Base-by-base conservation (phyloP, 2,329 filamentous ascomycete genomes). In the Fusarium nygamai region DNA sequence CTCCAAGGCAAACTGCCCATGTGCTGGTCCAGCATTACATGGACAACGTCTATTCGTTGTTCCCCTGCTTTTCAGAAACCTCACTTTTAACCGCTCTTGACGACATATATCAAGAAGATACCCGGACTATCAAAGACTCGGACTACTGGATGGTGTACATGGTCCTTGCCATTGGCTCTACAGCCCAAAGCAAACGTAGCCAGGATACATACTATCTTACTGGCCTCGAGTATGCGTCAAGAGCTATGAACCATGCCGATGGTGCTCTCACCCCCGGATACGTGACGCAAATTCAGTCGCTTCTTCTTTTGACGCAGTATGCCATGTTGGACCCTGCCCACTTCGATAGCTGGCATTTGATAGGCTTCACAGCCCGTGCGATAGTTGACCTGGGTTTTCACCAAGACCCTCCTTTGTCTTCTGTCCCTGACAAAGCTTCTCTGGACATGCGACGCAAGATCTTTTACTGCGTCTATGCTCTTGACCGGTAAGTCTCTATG, bases 291-390 rank as follows among this genome's bases (percentile, higher is more conserved):
- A 94, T 98, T 22, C 95, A 98, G 81, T 95, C 95, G 1, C 87
- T 98, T 29, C 84, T 98, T 6, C 86, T 98, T 5, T 89, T 98
- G 60, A 95, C 94, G 0, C 91, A 97, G 77, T 98, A 98, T 81
- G 92, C 96, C 7, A 93, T 96, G 85, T 87, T 98, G 57, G 95
- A 98, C 77, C 95, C 96, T 5, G 90, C 92, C 47, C 94, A 97
- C 80, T 98, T 98, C 79, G 95, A 98, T 79, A 94, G 93, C 77
- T 98, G 96, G 95, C 95, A 96, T 73, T 84, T 98, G 71, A 93
- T 98, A 64, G 96, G 96, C 12, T 95, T 96, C 80, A 95, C 96
- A 12, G 94, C 94, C 46, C 91, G 96, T 66, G 94, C 95, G 11
- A 91, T 96, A 79, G 89, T 98, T 29, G 96, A 99, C 83, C 85